These are phyloP conservation scores for Podospora pseudoanserina DNA, from an alignment of 495 filamentous ascomycete species.

Conservation along the genomic window DNA sequence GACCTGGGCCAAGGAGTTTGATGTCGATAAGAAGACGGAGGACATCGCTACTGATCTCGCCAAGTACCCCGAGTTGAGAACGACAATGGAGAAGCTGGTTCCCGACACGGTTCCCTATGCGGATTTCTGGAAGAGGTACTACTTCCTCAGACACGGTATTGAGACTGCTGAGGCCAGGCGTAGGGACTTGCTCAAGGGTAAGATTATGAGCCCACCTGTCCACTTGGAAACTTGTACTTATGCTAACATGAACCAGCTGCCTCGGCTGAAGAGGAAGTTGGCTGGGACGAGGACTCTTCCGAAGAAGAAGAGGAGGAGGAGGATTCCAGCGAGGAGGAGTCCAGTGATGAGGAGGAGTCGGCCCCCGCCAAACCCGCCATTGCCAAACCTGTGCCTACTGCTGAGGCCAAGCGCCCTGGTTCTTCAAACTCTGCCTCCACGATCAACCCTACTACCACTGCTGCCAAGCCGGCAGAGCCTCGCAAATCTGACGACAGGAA, in stretches of 20 bases:
- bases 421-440: slow-evolving; percentile 52
- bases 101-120: slow-evolving; percentile 84
- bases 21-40: slow-evolving; percentile 79
- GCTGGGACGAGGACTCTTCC: slow-evolving; percentile 68
- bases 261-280: slow-evolving; percentile 69
- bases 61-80: slow-evolving; percentile 80
- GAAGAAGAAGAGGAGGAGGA: slow-evolving; percentile 25
- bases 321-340: slow-evolving; percentile 21
- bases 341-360: slow-evolving; percentile 8
- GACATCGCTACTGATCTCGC: slow-evolving; percentile 79
- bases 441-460: slow-evolving; percentile 41
- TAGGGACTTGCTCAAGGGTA: slow-evolving; percentile 89
- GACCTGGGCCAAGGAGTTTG: slow-evolving; percentile 70
- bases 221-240: neutral
- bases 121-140: slow-evolving; percentile 93
- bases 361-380: neutral
- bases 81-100: slow-evolving; percentile 93
- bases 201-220: slow-evolving; percentile 16
- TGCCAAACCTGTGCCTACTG: slow-evolving; percentile 26
- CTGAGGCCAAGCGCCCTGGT: slow-evolving; percentile 33
- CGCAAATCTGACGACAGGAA: slow-evolving; percentile 83
- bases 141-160: slow-evolving; percentile 89
- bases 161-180: slow-evolving; percentile 93
- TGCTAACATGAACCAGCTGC: slow-evolving; percentile 49
- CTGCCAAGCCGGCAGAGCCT: slow-evolving; percentile 46